phyloP scores from a whole-genome alignment of 73 alveolate species.

The Tetrahymena elliotti region DNA sequence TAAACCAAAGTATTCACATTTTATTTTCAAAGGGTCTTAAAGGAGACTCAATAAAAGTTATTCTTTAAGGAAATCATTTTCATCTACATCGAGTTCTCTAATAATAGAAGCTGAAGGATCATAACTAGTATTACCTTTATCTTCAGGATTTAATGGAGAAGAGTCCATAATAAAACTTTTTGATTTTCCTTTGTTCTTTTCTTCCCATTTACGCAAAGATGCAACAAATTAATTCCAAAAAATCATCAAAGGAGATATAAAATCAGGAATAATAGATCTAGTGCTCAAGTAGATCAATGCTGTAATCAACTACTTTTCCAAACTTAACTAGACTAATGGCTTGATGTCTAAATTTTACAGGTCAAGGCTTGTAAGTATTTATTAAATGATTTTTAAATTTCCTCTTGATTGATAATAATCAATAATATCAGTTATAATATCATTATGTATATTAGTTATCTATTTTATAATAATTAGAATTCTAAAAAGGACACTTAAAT shows the following conservation, averaged over 20 bases:
- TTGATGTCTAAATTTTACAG: not conserved
- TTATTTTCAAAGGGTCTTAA: not conserved
- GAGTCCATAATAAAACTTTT: not conserved
- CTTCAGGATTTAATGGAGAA: not conserved
- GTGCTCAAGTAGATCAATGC: not conserved
- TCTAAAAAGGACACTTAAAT: too few species aligned
- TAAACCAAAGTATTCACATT: not conserved
- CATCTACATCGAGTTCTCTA: not conserved
- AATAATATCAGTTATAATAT: not conserved
- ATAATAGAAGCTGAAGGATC: not conserved
- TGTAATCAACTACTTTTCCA: not conserved
- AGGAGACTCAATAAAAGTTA: not conserved
- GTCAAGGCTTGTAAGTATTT: not conserved
- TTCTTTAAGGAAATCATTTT: not conserved
- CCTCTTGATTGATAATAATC: not conserved
- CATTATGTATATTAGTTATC: not conserved
- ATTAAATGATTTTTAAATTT: not conserved
- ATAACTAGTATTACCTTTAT: not conserved
- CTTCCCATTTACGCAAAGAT: not conserved
- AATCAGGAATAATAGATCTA: not conserved
- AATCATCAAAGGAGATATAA: not conserved
- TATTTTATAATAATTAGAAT: too few species aligned
- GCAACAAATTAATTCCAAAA: not conserved
- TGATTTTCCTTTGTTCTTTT: not conserved
- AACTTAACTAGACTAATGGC: not conserved